Evolutionary conservation across 768 basidiomycete species (phyloP).

Genomic region (Termitomyces sp.): DNA sequence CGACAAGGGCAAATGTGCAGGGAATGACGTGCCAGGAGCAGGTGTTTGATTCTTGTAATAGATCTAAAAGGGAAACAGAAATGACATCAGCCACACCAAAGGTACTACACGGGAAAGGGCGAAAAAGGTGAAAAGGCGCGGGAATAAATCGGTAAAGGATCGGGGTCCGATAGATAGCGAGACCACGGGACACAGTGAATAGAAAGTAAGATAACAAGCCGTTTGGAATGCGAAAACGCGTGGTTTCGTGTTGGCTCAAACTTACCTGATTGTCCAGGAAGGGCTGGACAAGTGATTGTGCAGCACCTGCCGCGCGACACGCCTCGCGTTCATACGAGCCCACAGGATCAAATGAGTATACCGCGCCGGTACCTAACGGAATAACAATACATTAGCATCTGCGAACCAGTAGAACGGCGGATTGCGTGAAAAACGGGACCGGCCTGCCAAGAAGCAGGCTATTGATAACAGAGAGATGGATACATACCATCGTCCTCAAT

Average conservation of each 20-base stretch:
- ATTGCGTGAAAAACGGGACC: slow-evolving; percentile 9
- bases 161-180: slow-evolving; percentile 24
- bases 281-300: slow-evolving; percentile 91
- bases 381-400: slow-evolving; percentile 6
- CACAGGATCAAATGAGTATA: slow-evolving; percentile 99
- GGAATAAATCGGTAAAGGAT: slow-evolving; percentile 44
- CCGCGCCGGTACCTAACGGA: slow-evolving; percentile 79
- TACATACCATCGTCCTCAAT: slow-evolving; percentile 92
- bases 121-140: slow-evolving; percentile 18
- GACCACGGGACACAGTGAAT: slow-evolving; percentile 9
- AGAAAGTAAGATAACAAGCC: slow-evolving; percentile 9
- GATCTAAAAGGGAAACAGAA: slow-evolving; percentile 50
- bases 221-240: slow-evolving; percentile 16
- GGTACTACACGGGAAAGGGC: slow-evolving; percentile 15
- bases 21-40: slow-evolving; percentile 67
- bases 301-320: slow-evolving; percentile 94
- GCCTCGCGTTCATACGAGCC: slow-evolving; percentile 97
- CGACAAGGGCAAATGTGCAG: slow-evolving; percentile 73
- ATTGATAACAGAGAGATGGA: slow-evolving; percentile 1
- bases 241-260: slow-evolving; percentile 14
- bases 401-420: not conserved
- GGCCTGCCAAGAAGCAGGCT: slow-evolving; percentile 18
- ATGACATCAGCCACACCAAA: slow-evolving; percentile 18
- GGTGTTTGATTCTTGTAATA: slow-evolving; percentile 95
- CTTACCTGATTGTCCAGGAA: slow-evolving; percentile 98